These are phyloP conservation scores for Pythium oligandrum DNA, from an alignment of 352 stramenopile species.

Conservation along the genomic window DNA sequence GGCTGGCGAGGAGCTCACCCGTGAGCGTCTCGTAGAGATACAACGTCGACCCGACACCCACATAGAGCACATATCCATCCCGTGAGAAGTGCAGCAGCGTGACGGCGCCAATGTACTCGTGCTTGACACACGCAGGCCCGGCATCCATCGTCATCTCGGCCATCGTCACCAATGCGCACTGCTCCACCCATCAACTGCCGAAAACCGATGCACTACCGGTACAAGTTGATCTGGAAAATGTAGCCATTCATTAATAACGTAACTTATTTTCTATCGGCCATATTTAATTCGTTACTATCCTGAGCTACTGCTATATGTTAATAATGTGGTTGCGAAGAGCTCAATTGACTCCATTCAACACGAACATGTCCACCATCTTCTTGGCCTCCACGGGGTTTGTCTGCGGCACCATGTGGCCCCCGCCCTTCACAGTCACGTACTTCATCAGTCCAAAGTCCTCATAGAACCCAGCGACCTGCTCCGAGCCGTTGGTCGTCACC, in stretches of 20 bases:
- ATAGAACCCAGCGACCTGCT: no score
- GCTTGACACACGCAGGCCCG: constrained; percentile 32
- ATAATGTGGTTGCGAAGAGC: no score
- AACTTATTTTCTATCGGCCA: no score
- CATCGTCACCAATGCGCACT: not conserved
- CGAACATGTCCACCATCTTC: no score
- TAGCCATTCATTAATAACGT: constrained; percentile 6
- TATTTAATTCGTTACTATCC: no score
- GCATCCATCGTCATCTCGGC: not conserved
- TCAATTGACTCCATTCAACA: constrained; percentile 18
- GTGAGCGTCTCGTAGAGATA: constrained; percentile 58
- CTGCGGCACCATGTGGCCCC: no score
- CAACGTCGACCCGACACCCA: constrained; percentile 56
- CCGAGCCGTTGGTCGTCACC: no score
- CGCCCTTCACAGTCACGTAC: no score
- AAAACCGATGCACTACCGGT: constrained; percentile 13
- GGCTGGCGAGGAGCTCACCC: constrained; percentile 36
- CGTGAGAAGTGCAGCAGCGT: constrained; percentile 73
- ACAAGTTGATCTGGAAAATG: constrained; percentile 6
- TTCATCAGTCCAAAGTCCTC: no score
- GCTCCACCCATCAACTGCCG: no score
- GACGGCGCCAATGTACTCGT: constrained; percentile 78
- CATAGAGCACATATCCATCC: constrained; percentile 67
- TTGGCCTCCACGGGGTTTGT: no score
- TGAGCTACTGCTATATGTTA: no score